Evolutionary conservation across 306 rosid genomes (phyloP), one percentile per base, ranked within the genome.

Genomic region (Dalbergia cultrata): DNA sequence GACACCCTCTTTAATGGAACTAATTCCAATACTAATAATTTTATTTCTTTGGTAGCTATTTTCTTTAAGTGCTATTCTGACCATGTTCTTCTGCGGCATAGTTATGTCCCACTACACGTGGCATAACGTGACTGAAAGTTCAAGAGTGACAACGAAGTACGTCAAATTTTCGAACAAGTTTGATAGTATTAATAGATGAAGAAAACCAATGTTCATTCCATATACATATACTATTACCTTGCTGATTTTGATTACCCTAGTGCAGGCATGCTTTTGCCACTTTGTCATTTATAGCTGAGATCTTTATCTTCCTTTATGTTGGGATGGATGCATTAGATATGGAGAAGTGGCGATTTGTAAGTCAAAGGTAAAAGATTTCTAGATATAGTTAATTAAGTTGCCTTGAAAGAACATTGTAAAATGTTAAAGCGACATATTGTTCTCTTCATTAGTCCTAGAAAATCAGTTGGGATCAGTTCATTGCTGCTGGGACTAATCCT

Each of bases 31-130:
- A 19, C 37, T 68, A 57, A 79, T 62, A 6, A 33, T 41, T 53
- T 49, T 65, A 33, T 76, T 69, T 80, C 41, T 75, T 17, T 79
- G 81, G 90, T 96, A 96, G 99, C 94, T 96, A 57, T 96, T 93
- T 82, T 69, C 89, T 77, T 82, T 96, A 17, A 96, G 99, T 85
- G 99, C 91, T 41, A 96, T 96, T 88, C 91, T 96, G 76, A 96
- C 99, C 0, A 98, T 96, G 81, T 96, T 96, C 94, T 93, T 96
- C 82, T 90, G 98, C 49, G 99, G 99, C 75, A 96, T 96, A 85
- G 97, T 96, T 64, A 96, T 96, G 99, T 96, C 99, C 77, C 99
- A 96, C 82, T 96, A 96, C 84, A 90, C 98, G n/a, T 96, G 99
- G 99, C 97, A 96, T 83, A 93, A 93, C 81, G 97, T 96, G 82